Percentiles rank a stretch among this genome's conserved stretches.
phyloP scores from a whole-genome alignment of 371 early-diverging fungal genomes.

The Dichotomocladium elegans region DNA sequence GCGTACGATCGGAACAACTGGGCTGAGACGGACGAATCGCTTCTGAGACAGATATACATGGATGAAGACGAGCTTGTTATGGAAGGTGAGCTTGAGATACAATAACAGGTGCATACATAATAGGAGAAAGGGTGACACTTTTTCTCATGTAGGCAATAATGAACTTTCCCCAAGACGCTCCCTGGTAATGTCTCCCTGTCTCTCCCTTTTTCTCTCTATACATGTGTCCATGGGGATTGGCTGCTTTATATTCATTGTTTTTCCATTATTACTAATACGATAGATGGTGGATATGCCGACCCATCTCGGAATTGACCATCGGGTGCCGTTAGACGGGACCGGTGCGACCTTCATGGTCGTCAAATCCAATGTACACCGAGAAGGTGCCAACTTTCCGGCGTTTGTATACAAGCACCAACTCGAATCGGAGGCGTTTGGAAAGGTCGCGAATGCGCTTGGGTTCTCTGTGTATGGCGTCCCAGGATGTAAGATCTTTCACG shows the following conservation, averaged over 20 bases:
- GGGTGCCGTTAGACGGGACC: conserved; percentile 61
- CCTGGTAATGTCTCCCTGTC: conserved; percentile 4
- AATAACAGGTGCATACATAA: neutral
- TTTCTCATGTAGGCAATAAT: conserved; percentile 2
- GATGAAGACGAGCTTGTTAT: conserved; percentile 28
- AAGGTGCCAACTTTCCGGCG: conserved; percentile 53
- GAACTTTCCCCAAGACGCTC: conserved; percentile 4
- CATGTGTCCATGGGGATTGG: no score
- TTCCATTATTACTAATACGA: neutral
- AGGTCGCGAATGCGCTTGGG: conserved; percentile 53
- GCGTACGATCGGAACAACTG: conserved; percentile 43
- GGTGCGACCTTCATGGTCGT: conserved; percentile 53
- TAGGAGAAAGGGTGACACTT: neutral
- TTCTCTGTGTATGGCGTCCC: conserved; percentile 51
- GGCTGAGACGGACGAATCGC: conserved; percentile 42
- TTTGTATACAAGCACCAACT: conserved; percentile 52
- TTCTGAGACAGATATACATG: conserved; percentile 39
- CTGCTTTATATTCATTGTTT: no score
- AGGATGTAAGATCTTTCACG: conserved; percentile 37
- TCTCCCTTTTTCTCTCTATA: no score
- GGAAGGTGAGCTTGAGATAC: conserved; percentile 21
- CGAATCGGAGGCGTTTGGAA: conserved; percentile 65
- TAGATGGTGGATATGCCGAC: conserved; percentile 49
- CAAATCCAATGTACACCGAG: conserved; percentile 52
- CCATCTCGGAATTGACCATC: conserved; percentile 12